Evolutionary conservation across 2,329 filamentous ascomycete species (phyloP).

Genomic region (Torrubiella hemipterigena): DNA sequence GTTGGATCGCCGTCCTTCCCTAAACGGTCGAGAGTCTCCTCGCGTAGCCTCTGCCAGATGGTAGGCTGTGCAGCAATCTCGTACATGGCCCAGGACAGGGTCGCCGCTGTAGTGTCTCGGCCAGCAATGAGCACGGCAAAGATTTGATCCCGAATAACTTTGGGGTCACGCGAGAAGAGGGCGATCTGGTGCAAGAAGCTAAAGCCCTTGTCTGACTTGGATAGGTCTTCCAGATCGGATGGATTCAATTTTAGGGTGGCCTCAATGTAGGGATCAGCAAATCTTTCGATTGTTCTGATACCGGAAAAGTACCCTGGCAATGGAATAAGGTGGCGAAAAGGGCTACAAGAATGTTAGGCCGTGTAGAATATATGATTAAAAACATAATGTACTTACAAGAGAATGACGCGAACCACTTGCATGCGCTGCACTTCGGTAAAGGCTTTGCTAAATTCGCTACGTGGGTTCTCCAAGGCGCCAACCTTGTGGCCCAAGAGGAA

Average conservation of each 20-base stretch:
- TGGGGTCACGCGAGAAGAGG: conserved; percentile 49
- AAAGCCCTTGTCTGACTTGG: conserved; percentile 52
- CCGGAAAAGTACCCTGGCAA: conserved; percentile 46
- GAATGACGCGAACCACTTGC: conserved; percentile 48
- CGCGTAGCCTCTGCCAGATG: conserved; percentile 54
- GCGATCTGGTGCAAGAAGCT: conserved; percentile 72
- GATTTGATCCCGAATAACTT: conserved; percentile 63
- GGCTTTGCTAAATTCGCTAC: conserved; percentile 51
- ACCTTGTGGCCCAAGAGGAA: conserved; percentile 52
- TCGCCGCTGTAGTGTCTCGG: conserved; percentile 75
- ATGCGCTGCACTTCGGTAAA: conserved; percentile 59
- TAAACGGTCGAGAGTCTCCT: conserved; percentile 57
- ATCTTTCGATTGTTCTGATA: conserved; percentile 54
- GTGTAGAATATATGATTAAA: no score
- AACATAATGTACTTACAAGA: conserved; percentile 18
- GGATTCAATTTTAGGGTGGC: conserved; percentile 49
- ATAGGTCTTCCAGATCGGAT: conserved; percentile 56
- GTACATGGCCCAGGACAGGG: conserved; percentile 72
- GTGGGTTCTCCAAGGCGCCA: conserved; percentile 24
- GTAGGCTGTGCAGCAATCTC: conserved; percentile 64
- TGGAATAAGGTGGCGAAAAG: conserved; percentile 46
- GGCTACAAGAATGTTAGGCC: no score
- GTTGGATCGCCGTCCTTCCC: conserved; percentile 52
- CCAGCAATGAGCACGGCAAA: conserved; percentile 69
- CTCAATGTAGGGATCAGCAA: conserved; percentile 59